Evolutionary conservation across 2,329 filamentous ascomycete species (phyloP), one percentile per base, ranked within the genome.

Genomic region (Coleophoma eucalyptorum): DNA sequence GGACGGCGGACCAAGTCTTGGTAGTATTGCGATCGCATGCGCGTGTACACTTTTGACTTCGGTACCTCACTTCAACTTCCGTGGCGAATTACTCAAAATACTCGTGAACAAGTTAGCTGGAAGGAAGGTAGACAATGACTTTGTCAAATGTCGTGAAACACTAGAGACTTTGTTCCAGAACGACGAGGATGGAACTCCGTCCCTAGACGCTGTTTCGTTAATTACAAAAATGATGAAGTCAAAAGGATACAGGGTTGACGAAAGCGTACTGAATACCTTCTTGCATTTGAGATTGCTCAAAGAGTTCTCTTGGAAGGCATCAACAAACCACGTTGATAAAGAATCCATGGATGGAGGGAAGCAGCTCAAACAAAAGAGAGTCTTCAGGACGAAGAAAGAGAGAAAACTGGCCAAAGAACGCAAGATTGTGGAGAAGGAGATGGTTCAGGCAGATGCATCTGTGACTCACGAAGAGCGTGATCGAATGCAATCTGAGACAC

Each of bases 41-140:
- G 86, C 88, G 2, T 96, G 91, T 69, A 87, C 81, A 31, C 78
- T 99, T 15, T 71, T 97, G 38, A 82, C 81, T 18, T 78, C 87
- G 2, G 91, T 97, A 1, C 90, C 94, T 3, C 95, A 99, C 72
- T 99, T 99, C 81, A 99, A 99, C 75, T 97, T 96, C 69, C 86
- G 94, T 38, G 80, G 78, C 45, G 93, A 99, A 48, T 75, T 99
- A 48, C 73, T 99, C 54, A 90, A 89, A 69, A 93, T 97, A 51
- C 67, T 99, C 13, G 85, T 96, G 19, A 84, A 84, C 59, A 94
- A 94, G 67, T 76, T 99, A 34, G 91, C 89, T 62, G 80, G 78
- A 51, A 82, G 84, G 59, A 80, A 79, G 49, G 72, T 89, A 1
- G 89, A 95, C 64, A 78, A 77, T 2, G 86, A 95, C 55, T 94